phyloP scores from a whole-genome alignment of 331 rosid genomes.

The Malus hybrid region DNA sequence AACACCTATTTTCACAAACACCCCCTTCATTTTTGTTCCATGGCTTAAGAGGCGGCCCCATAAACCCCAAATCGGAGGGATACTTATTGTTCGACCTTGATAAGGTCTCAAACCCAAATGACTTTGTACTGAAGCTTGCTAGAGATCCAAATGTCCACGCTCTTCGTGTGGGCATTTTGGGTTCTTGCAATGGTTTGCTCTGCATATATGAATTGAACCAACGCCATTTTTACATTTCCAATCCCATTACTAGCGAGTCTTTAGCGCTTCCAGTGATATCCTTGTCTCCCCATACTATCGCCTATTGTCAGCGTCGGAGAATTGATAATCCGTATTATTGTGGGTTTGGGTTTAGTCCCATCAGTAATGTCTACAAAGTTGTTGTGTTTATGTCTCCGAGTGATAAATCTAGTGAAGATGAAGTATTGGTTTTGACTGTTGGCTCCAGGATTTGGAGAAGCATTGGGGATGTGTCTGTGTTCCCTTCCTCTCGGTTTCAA shows the following conservation, averaged over 20 bases:
- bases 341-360: slow-evolving; percentile 5
- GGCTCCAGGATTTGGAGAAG: neutral
- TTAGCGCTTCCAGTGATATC: neutral
- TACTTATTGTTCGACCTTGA: neutral
- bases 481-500: neutral
- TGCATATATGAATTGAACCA: neutral
- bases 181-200: slow-evolving; percentile 10
- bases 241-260: neutral
- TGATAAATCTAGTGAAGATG: neutral
- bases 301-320: neutral
- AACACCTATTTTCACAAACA: neutral
- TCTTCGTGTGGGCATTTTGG: neutral
- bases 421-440: neutral
- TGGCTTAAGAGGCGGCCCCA: neutral
- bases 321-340: neutral
- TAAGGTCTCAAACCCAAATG: neutral
- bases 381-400: neutral
- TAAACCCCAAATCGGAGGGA: neutral
- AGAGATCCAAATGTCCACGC: neutral
- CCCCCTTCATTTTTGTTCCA: neutral
- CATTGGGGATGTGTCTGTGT: neutral
- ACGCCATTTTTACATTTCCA: neutral
- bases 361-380: neutral
- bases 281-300: neutral
- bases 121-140: neutral